Conservation (phyloP, 2,329 filamentous ascomycete species). For the Pyrenochaeta sp. region DNA sequence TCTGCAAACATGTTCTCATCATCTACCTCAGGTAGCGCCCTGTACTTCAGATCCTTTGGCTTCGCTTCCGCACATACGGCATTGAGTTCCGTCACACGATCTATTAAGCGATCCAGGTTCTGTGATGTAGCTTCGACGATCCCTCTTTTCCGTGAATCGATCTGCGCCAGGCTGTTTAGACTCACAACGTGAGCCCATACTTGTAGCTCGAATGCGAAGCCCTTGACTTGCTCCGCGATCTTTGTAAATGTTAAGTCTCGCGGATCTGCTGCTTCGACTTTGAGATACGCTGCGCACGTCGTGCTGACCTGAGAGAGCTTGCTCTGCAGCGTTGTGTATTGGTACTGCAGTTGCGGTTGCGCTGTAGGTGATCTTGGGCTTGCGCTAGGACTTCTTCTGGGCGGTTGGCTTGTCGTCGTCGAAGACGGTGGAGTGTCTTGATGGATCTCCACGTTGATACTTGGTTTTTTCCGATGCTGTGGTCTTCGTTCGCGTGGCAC, state of each 20-base stretch:
- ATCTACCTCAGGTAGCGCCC: conserved; percentile 9
- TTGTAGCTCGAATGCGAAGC: conserved; percentile 31
- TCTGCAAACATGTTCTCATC: conserved; percentile 18
- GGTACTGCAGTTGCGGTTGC: conserved; percentile 27
- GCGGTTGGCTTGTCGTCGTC: background rate
- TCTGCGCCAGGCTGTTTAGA: conserved; percentile 23
- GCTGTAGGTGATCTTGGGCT: conserved; percentile 27
- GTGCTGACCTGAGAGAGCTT: conserved; percentile 23
- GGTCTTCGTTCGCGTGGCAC: conserved; percentile 6
- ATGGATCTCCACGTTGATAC: conserved; percentile 35
- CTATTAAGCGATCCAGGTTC: conserved; percentile 25
- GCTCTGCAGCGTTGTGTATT: conserved; percentile 26
- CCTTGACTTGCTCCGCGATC: conserved; percentile 30
- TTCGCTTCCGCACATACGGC: conserved; percentile 25
- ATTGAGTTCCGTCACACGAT: conserved; percentile 16
- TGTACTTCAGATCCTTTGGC: conserved; percentile 33
- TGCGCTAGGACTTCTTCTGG: conserved; percentile 21
- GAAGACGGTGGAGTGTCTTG: conserved; percentile 20
- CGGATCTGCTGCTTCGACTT: conserved; percentile 34
- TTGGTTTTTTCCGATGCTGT: conserved; percentile 20
- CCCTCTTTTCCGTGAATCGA: conserved; percentile 21
- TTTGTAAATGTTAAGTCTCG: conserved; percentile 36
- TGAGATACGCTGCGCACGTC: conserved; percentile 23
- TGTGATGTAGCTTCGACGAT: conserved; percentile 24
- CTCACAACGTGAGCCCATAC: conserved; percentile 32